Base-by-base conservation (phyloP, 192 early-diverging fungal species). In the Chytriomyces hyalinus region DNA sequence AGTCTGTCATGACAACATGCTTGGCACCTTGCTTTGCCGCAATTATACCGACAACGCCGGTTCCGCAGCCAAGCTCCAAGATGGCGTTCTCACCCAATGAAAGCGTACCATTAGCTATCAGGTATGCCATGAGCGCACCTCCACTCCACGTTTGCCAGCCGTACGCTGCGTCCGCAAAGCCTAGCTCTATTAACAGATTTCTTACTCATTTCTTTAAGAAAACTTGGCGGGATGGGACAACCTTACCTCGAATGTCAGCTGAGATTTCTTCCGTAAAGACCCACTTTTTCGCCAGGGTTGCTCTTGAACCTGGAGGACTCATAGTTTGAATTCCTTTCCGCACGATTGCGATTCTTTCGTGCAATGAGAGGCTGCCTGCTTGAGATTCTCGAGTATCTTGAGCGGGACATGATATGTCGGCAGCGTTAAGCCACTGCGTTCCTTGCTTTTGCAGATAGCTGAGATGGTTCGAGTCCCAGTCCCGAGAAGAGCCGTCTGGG, bases 91-190 rank as follows among this genome's bases (percentile, higher is more conserved):
- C 15, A 17, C 10, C 50, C 20, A 49, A 57, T 13, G 53, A 57
- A 57, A 20, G 53, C 13, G 53, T 20, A 20, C 15, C 53, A 57
- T n/a, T 15, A 11, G 66, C 43, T 20, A 67, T 48, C 3, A 71
- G 69, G 9, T 36, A 71, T 26, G 51, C 49, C 69, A 50, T 15
- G 8, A 71, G 69, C 20, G 17, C 20, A 10, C 69, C 69, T 20
- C 51, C 69, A 24, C 49, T 45, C 69, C 69, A 71, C 10, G 69
- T 71, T 59, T 71, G 69, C 69, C 69, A 71, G 8, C 50, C 69
- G 44, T 57, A 71, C 2, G 69, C 49, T 44, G 7, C 28, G 5
- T 71, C 69, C 13, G 7, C 51, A 44, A 71, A 71, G 36, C 24
- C 13, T 3, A 57, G 69, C 36, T 71, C 69, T 43, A 36, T 36